A percentile compares a stretch with the other conserved stretches of the same genome.
These are phyloP conservation scores for Boletus reticulatus DNA, from an alignment of 768 basidiomycete species.

Conservation along the genomic window DNA sequence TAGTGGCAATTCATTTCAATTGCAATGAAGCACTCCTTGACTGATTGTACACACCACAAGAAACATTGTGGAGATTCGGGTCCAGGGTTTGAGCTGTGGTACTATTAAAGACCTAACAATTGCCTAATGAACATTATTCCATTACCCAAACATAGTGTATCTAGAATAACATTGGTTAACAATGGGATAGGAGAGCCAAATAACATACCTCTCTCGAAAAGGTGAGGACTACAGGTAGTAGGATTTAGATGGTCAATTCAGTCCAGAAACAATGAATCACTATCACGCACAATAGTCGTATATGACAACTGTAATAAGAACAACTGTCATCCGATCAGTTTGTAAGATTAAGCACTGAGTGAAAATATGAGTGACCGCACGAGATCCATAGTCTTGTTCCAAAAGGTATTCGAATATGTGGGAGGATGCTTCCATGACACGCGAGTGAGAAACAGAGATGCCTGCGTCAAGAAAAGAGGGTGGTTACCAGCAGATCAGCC, in stretches of 20 bases:
- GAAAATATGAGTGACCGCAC: not conserved
- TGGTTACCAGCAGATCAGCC: too few species aligned
- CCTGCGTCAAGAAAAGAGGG: too few species aligned
- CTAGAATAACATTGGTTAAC: not conserved
- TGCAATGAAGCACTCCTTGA: too few species aligned
- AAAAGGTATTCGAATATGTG: too few species aligned
- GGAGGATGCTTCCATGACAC: too few species aligned
- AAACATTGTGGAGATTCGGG: conserved; percentile 7
- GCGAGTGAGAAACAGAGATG: too few species aligned
- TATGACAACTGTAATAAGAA: not conserved
- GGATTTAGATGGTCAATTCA: too few species aligned
- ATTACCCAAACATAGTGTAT: conserved; percentile 18
- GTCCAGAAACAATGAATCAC: not conserved
- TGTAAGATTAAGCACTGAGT: not conserved
- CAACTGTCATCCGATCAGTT: not conserved
- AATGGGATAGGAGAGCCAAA: rapidly evolving
- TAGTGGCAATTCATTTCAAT: not conserved
- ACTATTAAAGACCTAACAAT: not conserved
- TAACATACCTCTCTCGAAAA: conserved; percentile 2
- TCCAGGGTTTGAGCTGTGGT: conserved; percentile 1
- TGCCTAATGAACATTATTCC: not conserved
- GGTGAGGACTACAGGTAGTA: conserved; percentile 1
- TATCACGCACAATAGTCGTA: conserved; percentile 10
- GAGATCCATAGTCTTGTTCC: not conserved
- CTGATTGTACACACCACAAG: not conserved